Percentiles rank a stretch among this genome's conserved stretches.
phyloP scores from a whole-genome alignment of 1,284 basidiomycete genomes.

The Blastosporella zonata region DNA sequence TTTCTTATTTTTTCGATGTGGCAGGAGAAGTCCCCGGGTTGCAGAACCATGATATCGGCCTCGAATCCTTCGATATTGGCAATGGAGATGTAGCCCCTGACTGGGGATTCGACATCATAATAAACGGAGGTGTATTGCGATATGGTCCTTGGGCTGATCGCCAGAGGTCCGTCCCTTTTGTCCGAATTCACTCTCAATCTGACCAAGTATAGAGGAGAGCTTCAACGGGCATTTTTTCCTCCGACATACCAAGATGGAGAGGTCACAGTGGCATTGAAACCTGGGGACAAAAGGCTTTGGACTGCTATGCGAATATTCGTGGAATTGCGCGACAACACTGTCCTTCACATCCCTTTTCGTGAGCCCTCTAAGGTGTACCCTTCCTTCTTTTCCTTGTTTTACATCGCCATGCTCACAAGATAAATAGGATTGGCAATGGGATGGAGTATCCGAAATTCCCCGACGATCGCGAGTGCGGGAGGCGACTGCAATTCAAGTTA shows the following conservation, averaged over 20 bases:
- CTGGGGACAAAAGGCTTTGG: slow-evolving; percentile 82
- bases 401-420: slow-evolving; percentile 4
- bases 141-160: slow-evolving; percentile 96
- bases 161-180: slow-evolving; percentile 55
- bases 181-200: not conserved
- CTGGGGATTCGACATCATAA: slow-evolving; percentile 85
- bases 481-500: slow-evolving; percentile 70
- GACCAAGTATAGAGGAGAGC: slow-evolving; percentile 50
- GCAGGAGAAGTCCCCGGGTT: slow-evolving; percentile 59
- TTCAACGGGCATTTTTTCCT: slow-evolving; percentile 84
- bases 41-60: slow-evolving; percentile 33
- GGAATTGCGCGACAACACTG: slow-evolving; percentile 74
- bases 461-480: slow-evolving; percentile 55
- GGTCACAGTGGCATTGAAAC: slow-evolving; percentile 53
- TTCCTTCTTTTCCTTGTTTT: not conserved
- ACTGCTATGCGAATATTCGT: slow-evolving; percentile 76
- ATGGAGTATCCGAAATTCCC: slow-evolving; percentile 50
- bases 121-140: slow-evolving; percentile 69
- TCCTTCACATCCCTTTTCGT: slow-evolving; percentile 79
- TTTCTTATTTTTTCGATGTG: slow-evolving; percentile 83
- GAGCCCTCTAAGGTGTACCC: slow-evolving; percentile 80
- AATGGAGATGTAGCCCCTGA: slow-evolving; percentile 89
- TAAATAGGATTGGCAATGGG: slow-evolving; percentile 81
- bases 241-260: slow-evolving; percentile 66
- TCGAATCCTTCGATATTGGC: slow-evolving; percentile 66